phyloP scores from a whole-genome alignment of 345 rosid genomes.

The Lepidium sativum region DNA sequence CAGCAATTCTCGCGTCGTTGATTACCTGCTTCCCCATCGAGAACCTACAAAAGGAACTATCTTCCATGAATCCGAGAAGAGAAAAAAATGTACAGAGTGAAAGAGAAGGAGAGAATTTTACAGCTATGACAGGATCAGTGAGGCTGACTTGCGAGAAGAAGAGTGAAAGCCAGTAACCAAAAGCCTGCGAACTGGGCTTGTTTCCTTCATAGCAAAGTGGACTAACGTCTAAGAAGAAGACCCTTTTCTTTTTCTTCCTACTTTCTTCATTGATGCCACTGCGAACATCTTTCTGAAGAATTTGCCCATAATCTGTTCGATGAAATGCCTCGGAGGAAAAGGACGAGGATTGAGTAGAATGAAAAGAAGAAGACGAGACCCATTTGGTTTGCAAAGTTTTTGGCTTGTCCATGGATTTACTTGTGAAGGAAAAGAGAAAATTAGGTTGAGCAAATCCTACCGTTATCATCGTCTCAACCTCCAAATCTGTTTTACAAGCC shows the following conservation, averaged over 20 bases:
- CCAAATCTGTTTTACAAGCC: neutral
- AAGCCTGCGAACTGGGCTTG: conserved; percentile 61
- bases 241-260: conserved; percentile 49
- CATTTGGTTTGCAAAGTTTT: neutral
- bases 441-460: conserved; percentile 16
- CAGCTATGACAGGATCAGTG: conserved; percentile 79
- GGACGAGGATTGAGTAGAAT: neutral
- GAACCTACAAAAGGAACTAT: conserved; percentile 43
- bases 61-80: neutral
- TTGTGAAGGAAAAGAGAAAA: neutral
- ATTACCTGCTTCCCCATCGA: conserved; percentile 74
- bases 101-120: conserved; percentile 23
- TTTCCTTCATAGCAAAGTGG: conserved; percentile 81
- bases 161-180: conserved; percentile 75
- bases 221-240: conserved; percentile 81
- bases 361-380: neutral
- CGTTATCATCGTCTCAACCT: conserved; percentile 20
- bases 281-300: neutral
- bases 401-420: neutral
- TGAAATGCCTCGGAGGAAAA: conserved; percentile 31
- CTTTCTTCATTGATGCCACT: conserved; percentile 3
- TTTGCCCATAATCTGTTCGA: conserved; percentile 40
- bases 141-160: conserved; percentile 78
- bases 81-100: neutral
- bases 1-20: conserved; percentile 57